These are phyloP conservation scores for Ogataea populi-albae DNA, from an alignment of 805 yeast genomes.

Conservation along the genomic window DNA sequence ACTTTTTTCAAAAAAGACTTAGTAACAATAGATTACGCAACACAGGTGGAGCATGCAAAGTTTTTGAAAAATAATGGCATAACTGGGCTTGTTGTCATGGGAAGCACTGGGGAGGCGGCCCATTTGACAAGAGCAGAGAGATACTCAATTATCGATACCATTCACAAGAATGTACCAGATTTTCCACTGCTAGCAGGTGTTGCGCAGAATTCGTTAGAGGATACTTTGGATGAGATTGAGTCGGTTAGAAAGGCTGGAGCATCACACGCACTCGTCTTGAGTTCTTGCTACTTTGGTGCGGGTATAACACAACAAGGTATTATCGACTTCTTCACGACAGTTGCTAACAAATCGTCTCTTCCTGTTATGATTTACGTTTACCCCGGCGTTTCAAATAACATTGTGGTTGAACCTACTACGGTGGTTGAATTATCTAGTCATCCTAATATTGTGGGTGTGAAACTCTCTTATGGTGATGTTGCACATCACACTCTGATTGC, in stretches of 20 bases:
- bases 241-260: constrained; percentile 39
- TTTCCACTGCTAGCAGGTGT: constrained; percentile 49
- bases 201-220: constrained; percentile 44
- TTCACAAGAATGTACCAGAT: constrained; percentile 38
- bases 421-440: constrained; percentile 41
- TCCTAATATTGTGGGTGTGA: constrained; percentile 49
- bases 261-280: constrained; percentile 38
- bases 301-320: constrained; percentile 45
- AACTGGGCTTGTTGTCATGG: constrained; percentile 46
- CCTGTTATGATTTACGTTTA: constrained; percentile 46
- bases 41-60: constrained; percentile 45
- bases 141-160: constrained; percentile 29
- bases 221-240: constrained; percentile 40
- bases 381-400: constrained; percentile 49
- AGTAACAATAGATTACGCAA: constrained; percentile 39
- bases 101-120: constrained; percentile 56
- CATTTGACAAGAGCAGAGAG: constrained; percentile 49
- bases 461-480: constrained; percentile 51
- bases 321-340: constrained; percentile 41
- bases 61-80: constrained; percentile 43
- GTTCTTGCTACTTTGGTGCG: constrained; percentile 49
- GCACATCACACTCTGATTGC: constrained; percentile 46
- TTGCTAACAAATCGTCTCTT: constrained; percentile 41
- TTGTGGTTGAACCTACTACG: constrained; percentile 37
- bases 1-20: constrained; percentile 49